A percentile compares a stretch with the other conserved stretches of the same genome.
phyloP scores from a whole-genome alignment of 2,329 filamentous ascomycete genomes.

The Alternaria incomplexa region DNA sequence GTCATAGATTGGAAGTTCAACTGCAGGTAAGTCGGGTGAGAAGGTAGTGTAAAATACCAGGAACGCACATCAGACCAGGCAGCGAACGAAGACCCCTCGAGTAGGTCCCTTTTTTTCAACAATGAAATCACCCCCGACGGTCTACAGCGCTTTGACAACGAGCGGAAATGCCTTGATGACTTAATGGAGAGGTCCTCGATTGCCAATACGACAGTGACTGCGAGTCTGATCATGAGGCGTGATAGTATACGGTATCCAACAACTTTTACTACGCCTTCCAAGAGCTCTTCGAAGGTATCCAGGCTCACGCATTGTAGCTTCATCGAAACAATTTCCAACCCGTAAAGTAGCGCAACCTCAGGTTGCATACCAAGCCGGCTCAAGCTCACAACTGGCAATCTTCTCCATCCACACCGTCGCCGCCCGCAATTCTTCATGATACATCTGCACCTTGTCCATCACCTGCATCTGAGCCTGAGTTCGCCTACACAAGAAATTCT shows the following conservation, averaged over 20 bases:
- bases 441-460: neutral
- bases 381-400: neutral
- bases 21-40: too few relatives aligned
- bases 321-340: fast-evolving
- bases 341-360: neutral
- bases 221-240: too few relatives aligned
- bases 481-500: neutral
- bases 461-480: neutral
- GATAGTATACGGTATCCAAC: neutral
- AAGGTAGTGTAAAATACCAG: too few relatives aligned
- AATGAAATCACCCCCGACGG: neutral
- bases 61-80: too few relatives aligned
- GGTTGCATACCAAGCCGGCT: fast-evolving
- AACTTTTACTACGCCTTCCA: fast-evolving
- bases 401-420: neutral
- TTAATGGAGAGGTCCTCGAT: neutral
- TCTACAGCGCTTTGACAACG: neutral
- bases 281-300: neutral
- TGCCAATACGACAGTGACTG: too few relatives aligned
- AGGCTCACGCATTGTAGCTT: neutral
- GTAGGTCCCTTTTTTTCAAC: fast-evolving
- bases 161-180: fast-evolving
- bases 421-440: neutral
- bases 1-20: too few relatives aligned
- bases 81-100: neutral